A percentile compares a stretch with the other conserved stretches of the same genome.
Conservation (phyloP, 164 flowering plant species). For the Vitis amurensis region DNA sequence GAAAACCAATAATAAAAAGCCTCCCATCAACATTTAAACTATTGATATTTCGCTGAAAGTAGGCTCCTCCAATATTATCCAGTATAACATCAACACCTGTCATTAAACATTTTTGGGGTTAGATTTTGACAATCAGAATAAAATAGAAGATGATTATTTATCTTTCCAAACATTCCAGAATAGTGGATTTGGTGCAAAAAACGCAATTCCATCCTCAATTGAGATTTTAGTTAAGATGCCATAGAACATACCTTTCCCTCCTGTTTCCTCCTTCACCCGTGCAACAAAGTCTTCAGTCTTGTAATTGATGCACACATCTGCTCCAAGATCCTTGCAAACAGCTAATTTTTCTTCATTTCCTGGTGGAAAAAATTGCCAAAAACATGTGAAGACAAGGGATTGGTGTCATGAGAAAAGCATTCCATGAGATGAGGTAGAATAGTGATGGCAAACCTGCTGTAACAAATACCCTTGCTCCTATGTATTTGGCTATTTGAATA, state of each 20-base stretch:
- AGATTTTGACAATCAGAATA: not conserved
- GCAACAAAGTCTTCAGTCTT: constrained; percentile 93
- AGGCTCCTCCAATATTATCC: constrained; percentile 76
- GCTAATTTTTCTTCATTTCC: constrained; percentile 81
- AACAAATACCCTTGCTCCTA: constrained; percentile 72
- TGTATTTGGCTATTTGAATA: constrained; percentile 80
- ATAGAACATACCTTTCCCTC: constrained; percentile 64
- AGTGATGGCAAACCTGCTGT: constrained; percentile 69
- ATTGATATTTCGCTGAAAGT: constrained; percentile 73
- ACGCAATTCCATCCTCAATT: not conserved
- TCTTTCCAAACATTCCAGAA: constrained; percentile 2
- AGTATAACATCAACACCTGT: constrained; percentile 92
- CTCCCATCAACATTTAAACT: constrained; percentile 82
- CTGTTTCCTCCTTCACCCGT: constrained; percentile 87
- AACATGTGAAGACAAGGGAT: not conserved
- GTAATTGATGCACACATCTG: constrained; percentile 94
- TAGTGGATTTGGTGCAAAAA: not conserved
- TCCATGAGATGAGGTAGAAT: not conserved
- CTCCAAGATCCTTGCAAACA: constrained; percentile 82
- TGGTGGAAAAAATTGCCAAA: constrained; percentile 16
- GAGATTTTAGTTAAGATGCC: not conserved
- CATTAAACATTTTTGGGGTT: not conserved
- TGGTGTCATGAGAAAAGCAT: not conserved
- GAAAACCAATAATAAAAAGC: constrained; percentile 76
- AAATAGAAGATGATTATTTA: too few species aligned